A percentile compares a stretch with the other conserved stretches of the same genome.
phyloP scores from a whole-genome alignment of 148 eudicot genomes.

The Rhododendron griersonianum region DNA sequence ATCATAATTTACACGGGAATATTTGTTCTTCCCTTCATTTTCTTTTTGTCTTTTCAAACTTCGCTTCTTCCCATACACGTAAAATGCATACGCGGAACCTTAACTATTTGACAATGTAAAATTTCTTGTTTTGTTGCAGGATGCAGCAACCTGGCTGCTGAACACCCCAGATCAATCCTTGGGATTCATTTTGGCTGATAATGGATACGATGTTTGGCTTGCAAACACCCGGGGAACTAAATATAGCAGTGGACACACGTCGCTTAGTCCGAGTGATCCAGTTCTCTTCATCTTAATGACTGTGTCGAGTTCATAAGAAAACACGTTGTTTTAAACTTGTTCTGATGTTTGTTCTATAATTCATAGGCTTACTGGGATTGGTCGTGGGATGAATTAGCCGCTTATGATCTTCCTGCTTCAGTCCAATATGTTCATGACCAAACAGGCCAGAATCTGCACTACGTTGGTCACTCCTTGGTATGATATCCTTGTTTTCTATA shows the following conservation, averaged over 20 bases:
- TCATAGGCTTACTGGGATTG: slow-evolving; percentile 69
- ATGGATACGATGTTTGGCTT: slow-evolving; percentile 60
- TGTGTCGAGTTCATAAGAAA: background rate
- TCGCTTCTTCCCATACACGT: too few species aligned
- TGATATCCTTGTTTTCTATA: background rate
- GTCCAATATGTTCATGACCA: slow-evolving; percentile 40
- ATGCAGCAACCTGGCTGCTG: slow-evolving; percentile 43
- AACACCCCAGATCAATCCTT: slow-evolving; percentile 41
- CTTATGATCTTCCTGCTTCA: slow-evolving; percentile 49
- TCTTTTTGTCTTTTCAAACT: background rate
- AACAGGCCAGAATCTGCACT: slow-evolving; percentile 48
- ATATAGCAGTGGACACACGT: slow-evolving; percentile 42
- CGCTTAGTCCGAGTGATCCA: slow-evolving; percentile 32
- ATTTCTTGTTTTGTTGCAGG: slow-evolving; percentile 23
- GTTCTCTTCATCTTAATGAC: slow-evolving; percentile 8
- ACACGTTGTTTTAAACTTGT: background rate
- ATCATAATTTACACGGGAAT: too few species aligned
- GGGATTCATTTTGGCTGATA: slow-evolving; percentile 55
- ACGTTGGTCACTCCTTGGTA: slow-evolving; percentile 70
- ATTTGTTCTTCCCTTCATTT: too few species aligned
- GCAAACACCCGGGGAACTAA: slow-evolving; percentile 45
- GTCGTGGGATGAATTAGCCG: slow-evolving; percentile 74
- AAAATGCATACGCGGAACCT: too few species aligned
- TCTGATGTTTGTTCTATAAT: background rate
- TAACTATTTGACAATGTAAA: too few species aligned